Evolutionary conservation across 2,329 filamentous ascomycete species (phyloP), one percentile per base, ranked within the genome.

Genomic region (Xylariaceae sp.): DNA sequence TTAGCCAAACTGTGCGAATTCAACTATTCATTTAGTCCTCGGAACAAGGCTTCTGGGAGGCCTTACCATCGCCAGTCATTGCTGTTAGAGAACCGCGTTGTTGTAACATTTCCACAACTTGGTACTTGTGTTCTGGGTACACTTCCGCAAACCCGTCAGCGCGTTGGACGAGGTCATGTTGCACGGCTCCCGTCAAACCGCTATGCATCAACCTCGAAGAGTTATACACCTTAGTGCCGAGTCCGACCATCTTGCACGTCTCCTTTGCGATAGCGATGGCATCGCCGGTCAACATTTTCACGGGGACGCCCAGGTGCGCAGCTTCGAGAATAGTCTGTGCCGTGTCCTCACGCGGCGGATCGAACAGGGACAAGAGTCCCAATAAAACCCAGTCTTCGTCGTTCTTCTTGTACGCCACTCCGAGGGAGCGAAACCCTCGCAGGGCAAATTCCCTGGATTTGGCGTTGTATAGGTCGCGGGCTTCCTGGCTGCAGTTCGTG

Each of bases 251-350:
- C 78, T 88, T 88, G 81, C 86, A 89, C 68, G 86, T 89, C 76
- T 89, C 86, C 80, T 89, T 89, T 58, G 86, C 86, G 67, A 89
- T 89, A 68, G 86, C 86, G 67, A 89, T 88, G 62, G 86, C 86
- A 71, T 89, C 86, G 85, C 86, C 86, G 79, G 86, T 89, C 75
- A 89, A 78, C 86, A 89, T 89, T 83, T 89, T 89, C 68, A 89
- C 86, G 65, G 81, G 83, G 45, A 89, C 84, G 83, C 86, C 86
- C 60, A 89, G 86, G 73, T 86, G 82, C 76, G 89, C 86, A 63
- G 86, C 86, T 77, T 89, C 86, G 69, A 87, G 80, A 69, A 89
- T 89, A 65, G 86, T 89, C 75, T 88, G 85, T 65, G 86, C 86
- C 64, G 87, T 89, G 74, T 89, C 86, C 68, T 88, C 85, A 82